A percentile compares a stretch with the other conserved stretches of the same genome.
These are phyloP conservation scores for Talaromyces borbonicus DNA, from an alignment of 495 filamentous ascomycete species.

Conservation along the genomic window DNA sequence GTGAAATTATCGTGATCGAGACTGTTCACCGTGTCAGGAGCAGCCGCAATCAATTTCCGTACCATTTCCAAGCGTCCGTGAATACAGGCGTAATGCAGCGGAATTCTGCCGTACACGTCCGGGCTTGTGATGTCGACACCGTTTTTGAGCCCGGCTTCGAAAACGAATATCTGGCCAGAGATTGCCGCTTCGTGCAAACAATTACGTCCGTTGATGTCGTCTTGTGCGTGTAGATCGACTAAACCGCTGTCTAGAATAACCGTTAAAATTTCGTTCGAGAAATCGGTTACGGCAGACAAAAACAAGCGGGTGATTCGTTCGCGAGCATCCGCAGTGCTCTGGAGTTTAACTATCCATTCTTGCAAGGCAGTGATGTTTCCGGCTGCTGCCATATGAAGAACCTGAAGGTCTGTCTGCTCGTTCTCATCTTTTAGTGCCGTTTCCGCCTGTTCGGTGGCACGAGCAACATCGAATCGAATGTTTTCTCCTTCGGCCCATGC, in stretches of 20 bases:
- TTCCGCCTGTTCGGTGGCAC: slow-evolving; percentile 49
- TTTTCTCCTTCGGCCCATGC: slow-evolving; percentile 96
- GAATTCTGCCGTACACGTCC: slow-evolving; percentile 90
- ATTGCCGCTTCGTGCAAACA: slow-evolving; percentile 93
- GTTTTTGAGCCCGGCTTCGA: slow-evolving; percentile 58
- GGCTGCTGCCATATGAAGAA: slow-evolving; percentile 74
- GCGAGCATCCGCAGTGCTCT: slow-evolving; percentile 43
- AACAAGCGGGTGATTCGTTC: slow-evolving; percentile 83
- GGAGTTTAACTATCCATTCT: slow-evolving; percentile 52
- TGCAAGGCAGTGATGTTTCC: slow-evolving; percentile 56
- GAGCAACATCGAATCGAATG: slow-evolving; percentile 61
- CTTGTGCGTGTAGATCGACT: slow-evolving; percentile 78
- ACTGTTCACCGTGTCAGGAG: slow-evolving; percentile 60
- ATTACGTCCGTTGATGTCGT: slow-evolving; percentile 96
- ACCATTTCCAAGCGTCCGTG: slow-evolving; percentile 85
- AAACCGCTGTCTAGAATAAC: slow-evolving; percentile 69
- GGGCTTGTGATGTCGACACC: slow-evolving; percentile 65
- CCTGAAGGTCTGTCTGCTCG: slow-evolving; percentile 74
- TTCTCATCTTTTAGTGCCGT: slow-evolving; percentile 62
- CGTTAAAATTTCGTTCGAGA: slow-evolving; percentile 64
- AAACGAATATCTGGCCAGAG: slow-evolving; percentile 67
- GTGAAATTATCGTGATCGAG: slow-evolving; percentile 98
- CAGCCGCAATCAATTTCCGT: slow-evolving; percentile 51
- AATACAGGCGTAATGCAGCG: slow-evolving; percentile 93
- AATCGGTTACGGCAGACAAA: slow-evolving; percentile 75